These are phyloP conservation scores for Populus pruinosa DNA, from an alignment of 345 rosid species.

Conservation along the genomic window DNA sequence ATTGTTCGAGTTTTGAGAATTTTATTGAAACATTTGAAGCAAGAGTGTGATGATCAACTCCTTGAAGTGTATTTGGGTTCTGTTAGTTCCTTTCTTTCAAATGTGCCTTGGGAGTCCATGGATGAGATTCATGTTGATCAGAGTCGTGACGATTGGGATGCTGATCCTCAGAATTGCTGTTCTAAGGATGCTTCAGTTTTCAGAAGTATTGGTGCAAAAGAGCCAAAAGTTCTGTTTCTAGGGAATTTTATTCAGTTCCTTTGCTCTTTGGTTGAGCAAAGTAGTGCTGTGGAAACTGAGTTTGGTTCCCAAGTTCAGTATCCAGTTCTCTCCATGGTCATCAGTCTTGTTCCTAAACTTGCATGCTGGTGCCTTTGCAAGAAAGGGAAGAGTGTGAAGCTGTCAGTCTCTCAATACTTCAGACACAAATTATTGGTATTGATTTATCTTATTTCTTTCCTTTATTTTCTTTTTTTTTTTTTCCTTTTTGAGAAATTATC, in stretches of 20 bases:
- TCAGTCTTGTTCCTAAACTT: conserved; percentile 54
- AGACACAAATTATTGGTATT: conserved; percentile 80
- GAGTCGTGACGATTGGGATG: conserved; percentile 7
- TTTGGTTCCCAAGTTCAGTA: conserved; percentile 30
- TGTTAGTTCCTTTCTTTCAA: conserved; percentile 41
- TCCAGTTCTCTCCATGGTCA: conserved; percentile 32
- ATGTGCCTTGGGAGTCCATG: conserved; percentile 49
- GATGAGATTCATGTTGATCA: conserved; percentile 31
- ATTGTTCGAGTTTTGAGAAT: conserved; percentile 48
- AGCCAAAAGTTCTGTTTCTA: conserved; percentile 38
- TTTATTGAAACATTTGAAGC: conserved; percentile 58
- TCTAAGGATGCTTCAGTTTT: conserved; percentile 16
- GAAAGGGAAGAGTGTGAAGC: conserved; percentile 30
- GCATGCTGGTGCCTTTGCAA: conserved; percentile 55
- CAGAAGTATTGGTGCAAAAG: conserved; percentile 20
- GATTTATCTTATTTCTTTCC: conserved; percentile 5
- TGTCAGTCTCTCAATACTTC: conserved; percentile 51
- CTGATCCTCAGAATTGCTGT: conserved; percentile 6
- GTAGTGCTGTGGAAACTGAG: conserved; percentile 24
- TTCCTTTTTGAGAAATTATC: too few relatives aligned
- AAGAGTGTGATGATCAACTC: conserved; percentile 45
- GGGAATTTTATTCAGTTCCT: conserved; percentile 71
- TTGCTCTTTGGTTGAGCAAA: conserved; percentile 61
- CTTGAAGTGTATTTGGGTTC: conserved; percentile 39
- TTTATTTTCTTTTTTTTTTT: background rate